These are phyloP conservation scores for Saitozyma sp. DNA, from an alignment of 768 basidiomycete species.

Conservation along the genomic window DNA sequence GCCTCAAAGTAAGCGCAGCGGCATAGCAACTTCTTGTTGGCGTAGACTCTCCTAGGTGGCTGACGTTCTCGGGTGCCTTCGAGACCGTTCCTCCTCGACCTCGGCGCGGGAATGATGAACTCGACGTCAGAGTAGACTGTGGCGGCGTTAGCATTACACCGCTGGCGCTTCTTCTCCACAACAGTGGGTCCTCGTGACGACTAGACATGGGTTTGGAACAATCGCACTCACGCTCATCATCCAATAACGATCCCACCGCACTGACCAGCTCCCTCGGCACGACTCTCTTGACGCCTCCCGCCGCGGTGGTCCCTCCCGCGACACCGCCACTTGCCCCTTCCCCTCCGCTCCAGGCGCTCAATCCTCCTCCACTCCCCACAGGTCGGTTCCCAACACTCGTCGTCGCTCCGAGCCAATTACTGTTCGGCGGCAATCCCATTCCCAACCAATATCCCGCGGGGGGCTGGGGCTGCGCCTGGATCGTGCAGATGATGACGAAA, in stretches of 20 bases:
- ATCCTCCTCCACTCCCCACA: constrained; percentile 39
- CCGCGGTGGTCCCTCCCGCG: constrained; percentile 45
- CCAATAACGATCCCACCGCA: constrained; percentile 70
- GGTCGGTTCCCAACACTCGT: constrained; percentile 9
- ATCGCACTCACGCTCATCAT: constrained; percentile 61
- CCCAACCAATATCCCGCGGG: constrained; percentile 54
- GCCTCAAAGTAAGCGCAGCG: constrained; percentile 76
- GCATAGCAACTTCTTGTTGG: constrained; percentile 66
- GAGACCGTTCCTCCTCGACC: constrained; percentile 48
- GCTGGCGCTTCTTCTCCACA: too few species aligned
- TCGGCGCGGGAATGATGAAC: constrained; percentile 66
- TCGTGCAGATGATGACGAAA: constrained; percentile 74
- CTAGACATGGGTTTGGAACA: too few species aligned
- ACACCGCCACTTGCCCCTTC: constrained; percentile 44
- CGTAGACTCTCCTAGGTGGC: constrained; percentile 60
- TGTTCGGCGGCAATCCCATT: constrained; percentile 53
- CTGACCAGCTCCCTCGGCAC: constrained; percentile 70
- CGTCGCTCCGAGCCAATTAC: constrained; percentile 54
- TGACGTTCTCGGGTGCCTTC: background rate
- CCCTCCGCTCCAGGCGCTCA: constrained; percentile 44
- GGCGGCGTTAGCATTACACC: constrained; percentile 3
- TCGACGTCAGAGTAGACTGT: constrained; percentile 78
- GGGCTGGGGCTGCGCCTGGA: constrained; percentile 66
- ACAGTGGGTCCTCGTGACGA: too few species aligned
- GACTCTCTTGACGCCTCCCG: constrained; percentile 42